A percentile compares a stretch with the other conserved stretches of the same genome.
phyloP scores from a whole-genome alignment of 768 basidiomycete genomes.

The Rhodotorula graminis region DNA sequence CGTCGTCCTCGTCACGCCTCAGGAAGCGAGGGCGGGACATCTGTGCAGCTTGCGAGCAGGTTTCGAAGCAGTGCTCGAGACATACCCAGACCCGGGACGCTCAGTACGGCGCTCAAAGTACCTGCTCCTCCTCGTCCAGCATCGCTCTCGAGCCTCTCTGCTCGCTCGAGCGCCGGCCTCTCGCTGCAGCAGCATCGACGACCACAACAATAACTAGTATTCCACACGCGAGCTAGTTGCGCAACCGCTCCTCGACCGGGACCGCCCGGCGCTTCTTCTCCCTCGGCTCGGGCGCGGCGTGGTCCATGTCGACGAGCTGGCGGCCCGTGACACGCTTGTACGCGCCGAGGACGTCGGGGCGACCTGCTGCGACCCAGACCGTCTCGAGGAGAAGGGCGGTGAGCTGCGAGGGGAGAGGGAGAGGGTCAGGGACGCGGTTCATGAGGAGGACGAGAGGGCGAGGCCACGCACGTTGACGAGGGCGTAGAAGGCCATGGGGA shows the following conservation, averaged over 20 bases:
- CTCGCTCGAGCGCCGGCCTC: too few relatives aligned
- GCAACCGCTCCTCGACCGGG: background rate
- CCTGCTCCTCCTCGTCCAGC: too few relatives aligned
- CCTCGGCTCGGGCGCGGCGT: background rate
- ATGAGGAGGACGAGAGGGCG: background rate
- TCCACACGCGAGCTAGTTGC: background rate
- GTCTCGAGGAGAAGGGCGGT: slow-evolving; percentile 29
- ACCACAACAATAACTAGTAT: background rate
- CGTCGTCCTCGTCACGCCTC: too few relatives aligned
- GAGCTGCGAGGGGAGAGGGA: background rate
- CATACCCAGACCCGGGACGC: too few relatives aligned
- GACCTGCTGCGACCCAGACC: slow-evolving; percentile 26
- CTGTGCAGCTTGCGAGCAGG: background rate
- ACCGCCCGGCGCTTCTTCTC: background rate
- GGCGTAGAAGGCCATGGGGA: slow-evolving; percentile 41
- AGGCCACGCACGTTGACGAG: slow-evolving; percentile 22
- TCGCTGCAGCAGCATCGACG: too few relatives aligned
- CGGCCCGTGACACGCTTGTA: background rate
- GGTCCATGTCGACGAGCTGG: background rate
- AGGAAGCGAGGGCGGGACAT: too few relatives aligned
- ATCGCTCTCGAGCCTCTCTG: too few relatives aligned
- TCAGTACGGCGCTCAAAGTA: too few relatives aligned
- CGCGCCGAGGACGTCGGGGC: slow-evolving; percentile 15
- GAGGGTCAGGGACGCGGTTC: background rate
- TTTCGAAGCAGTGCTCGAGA: too few relatives aligned